Evolutionary conservation across 164 flowering plant genomes (phyloP), one percentile per base, ranked within the genome.

Genomic region (Stephania yunnanensis): DNA sequence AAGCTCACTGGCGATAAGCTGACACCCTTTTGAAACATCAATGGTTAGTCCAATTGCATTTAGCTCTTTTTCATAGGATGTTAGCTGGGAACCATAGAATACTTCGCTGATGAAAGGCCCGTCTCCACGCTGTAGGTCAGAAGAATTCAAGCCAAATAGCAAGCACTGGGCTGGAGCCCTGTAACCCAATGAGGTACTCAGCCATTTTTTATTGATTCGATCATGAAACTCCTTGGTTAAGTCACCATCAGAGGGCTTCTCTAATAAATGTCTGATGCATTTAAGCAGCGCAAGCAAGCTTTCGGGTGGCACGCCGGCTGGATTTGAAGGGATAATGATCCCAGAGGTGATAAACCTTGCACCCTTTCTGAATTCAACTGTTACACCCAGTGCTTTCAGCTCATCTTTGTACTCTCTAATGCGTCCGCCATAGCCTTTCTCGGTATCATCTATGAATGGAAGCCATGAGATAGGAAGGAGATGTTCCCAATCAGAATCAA

Each of bases 91-190:
- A 31, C 92, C 89, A 80, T 90, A 91, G 78, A 87, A 89, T 3
- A 36, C 75, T 76, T 85, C 89, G 77, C 87, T 89, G 46, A 91
- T 78, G 84, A 91, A 90, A 20, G 93, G 90, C 7, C 89, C 96
- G 78, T 91, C 96, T 1, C 73, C 80, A 42, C 10, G 72, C 13
- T 82, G 77, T 67, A 91, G 45, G 70, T 36, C 44, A 1, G 71
- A 66, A 29, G 30, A 77, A 86, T 85, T 68, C 22, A 84, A 69
- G 78, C 76, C 83, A 70, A 83, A 89, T 52, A 91, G 29, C 68
- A 87, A 74, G 73, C 89, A 83, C 76, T 83, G 36, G 2, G 71
- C 46, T 1, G 96, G 92, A 74, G 84, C 67, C 71, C 65, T 78
- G 65, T 86, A 89, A 46, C 92, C 96, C 72, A 75, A 73, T 70